Percentiles rank a stretch among this genome's conserved stretches.
Conservation (phyloP, 2,329 filamentous ascomycete genomes). For the Aureobasidium sp. region DNA sequence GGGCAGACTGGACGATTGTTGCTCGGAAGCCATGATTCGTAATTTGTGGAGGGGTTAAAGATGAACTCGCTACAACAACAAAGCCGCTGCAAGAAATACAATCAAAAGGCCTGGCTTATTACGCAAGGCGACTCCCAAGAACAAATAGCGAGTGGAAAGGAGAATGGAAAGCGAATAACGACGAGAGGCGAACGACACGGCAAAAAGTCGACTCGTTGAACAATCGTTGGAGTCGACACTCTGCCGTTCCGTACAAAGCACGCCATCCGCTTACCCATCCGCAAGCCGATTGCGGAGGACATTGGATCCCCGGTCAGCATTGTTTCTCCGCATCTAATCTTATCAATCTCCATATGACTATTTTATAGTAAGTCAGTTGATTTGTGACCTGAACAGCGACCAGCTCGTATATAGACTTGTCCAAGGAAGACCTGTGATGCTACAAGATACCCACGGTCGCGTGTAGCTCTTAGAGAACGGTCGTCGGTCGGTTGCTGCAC, state of each 20-base stretch:
- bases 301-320: not conserved
- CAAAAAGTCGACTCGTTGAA: not conserved
- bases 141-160: not conserved
- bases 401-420: too few species aligned
- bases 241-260: not conserved
- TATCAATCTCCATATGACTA: not conserved
- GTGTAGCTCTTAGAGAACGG: too few species aligned
- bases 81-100: not conserved
- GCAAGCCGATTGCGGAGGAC: not conserved
- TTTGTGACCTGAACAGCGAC: too few species aligned
- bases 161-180: not conserved
- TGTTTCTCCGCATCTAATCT: not conserved
- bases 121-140: constrained; percentile 4
- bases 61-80: not conserved
- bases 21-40: constrained; percentile 1
- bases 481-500: too few species aligned
- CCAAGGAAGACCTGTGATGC: too few species aligned
- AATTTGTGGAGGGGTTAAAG: not conserved
- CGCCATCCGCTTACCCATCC: constrained; percentile 1
- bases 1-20: constrained; percentile 39
- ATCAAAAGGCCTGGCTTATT: not conserved
- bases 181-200: not conserved
- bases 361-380: too few species aligned
- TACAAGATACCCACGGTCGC: too few species aligned
- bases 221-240: not conserved